These are phyloP conservation scores for Solanum phureja DNA, from an alignment of 257 asterid species.

Conservation along the genomic window DNA sequence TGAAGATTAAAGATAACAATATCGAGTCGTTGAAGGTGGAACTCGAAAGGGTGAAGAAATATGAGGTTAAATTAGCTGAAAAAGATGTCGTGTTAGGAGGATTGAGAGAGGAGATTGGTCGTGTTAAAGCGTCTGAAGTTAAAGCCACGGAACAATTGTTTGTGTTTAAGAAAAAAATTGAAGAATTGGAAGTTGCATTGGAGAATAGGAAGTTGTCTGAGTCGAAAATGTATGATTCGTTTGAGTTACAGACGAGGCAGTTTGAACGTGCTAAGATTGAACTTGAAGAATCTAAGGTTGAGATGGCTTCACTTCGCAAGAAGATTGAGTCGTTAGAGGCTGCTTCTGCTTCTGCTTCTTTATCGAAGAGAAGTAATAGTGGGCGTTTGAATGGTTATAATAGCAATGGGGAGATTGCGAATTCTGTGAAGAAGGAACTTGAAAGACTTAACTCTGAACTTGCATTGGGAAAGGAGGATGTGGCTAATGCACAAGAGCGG, in stretches of 20 bases:
- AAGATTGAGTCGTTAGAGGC: constrained; percentile 21
- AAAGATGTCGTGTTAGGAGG: constrained; percentile 21
- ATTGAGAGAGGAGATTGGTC: constrained; percentile 29
- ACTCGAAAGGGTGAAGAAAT: constrained; percentile 16
- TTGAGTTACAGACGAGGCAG: not conserved
- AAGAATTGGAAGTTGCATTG: constrained; percentile 3
- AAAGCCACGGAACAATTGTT: not conserved
- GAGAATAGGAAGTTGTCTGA: not conserved
- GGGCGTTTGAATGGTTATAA: not conserved
- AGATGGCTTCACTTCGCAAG: constrained; percentile 28
- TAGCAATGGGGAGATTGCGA: not conserved
- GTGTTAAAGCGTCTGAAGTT: not conserved
- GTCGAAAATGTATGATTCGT: not conserved
- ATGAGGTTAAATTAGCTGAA: constrained; percentile 27
- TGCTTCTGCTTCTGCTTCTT: not conserved
- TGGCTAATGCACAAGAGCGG: not conserved
- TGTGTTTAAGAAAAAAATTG: not conserved
- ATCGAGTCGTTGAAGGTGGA: constrained; percentile 33
- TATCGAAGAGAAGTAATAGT: not conserved
- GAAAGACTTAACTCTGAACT: not conserved
- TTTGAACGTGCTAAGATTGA: constrained; percentile 12
- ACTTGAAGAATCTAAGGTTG: constrained; percentile 15
- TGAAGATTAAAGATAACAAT: constrained; percentile 24
- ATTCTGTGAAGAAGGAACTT: constrained; percentile 13
- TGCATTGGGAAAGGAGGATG: not conserved